Conservation (phyloP, 1,284 basidiomycete species). For the Chalciporus sp. region DNA sequence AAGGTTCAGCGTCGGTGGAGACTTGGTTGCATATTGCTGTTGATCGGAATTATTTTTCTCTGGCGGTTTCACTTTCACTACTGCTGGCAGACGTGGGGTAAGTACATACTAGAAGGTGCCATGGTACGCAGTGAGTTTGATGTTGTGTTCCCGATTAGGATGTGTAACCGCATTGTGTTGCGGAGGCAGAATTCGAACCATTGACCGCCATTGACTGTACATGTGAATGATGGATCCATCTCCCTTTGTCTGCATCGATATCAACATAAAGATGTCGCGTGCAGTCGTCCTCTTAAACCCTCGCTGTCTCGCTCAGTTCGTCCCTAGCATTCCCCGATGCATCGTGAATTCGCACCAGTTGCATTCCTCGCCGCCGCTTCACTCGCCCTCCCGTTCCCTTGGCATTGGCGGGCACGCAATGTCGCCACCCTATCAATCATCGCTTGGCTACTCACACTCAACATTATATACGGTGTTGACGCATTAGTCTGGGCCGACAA, state of each 20-base stretch:
- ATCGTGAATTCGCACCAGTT: constrained; percentile 29
- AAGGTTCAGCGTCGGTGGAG: no score
- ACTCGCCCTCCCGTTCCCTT: constrained; percentile 42
- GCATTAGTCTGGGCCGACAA: constrained; percentile 55
- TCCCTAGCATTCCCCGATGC: constrained; percentile 7
- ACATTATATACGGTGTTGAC: constrained; percentile 55
- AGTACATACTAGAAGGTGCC: no score
- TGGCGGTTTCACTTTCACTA: no score
- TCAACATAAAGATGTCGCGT: neutral
- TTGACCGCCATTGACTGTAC: no score
- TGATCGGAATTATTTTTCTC: no score
- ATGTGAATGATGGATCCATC: no score
- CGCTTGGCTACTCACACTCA: constrained; percentile 53
- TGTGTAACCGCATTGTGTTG: neutral
- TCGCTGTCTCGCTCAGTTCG: neutral
- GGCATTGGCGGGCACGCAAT: constrained; percentile 51
- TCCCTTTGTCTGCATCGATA: no score
- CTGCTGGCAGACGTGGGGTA: no score
- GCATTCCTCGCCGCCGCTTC: constrained; percentile 35
- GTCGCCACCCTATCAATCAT: constrained; percentile 55
- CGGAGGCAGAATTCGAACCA: neutral
- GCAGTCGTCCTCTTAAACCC: neutral
- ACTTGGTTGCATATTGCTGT: no score
- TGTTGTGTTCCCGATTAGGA: neutral
- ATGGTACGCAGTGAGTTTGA: no score